A percentile compares a stretch with the other conserved stretches of the same genome.
phyloP scores from a whole-genome alignment of 306 rosid species.

The Acacia melanoxylon region DNA sequence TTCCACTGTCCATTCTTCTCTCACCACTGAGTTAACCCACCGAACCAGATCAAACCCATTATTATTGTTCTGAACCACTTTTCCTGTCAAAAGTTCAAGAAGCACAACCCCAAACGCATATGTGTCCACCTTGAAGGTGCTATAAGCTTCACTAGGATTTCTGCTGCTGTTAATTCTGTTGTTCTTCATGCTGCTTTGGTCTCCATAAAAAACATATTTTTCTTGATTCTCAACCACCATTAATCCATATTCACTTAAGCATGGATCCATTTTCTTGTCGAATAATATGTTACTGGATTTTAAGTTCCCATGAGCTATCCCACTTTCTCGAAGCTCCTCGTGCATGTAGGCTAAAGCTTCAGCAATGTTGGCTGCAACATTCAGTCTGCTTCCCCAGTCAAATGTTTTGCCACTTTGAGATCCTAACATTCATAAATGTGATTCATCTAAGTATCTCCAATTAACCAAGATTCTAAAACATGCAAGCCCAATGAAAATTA shows the following conservation, averaged over 20 bases:
- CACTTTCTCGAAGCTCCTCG: constrained; percentile 48
- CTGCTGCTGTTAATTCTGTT: constrained; percentile 17
- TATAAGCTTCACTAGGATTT: constrained; percentile 15
- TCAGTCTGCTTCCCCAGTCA: constrained; percentile 69
- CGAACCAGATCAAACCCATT: constrained; percentile 59
- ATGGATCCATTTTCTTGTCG: constrained; percentile 58
- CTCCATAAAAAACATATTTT: constrained; percentile 11
- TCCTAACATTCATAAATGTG: constrained; percentile 36
- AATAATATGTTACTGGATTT: constrained; percentile 75
- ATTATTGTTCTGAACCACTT: constrained; percentile 46
- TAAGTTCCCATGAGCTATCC: constrained; percentile 66
- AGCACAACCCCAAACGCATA: constrained; percentile 70
- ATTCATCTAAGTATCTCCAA: neutral
- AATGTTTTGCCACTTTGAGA: constrained; percentile 46
- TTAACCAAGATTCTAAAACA: neutral
- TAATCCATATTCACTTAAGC: constrained; percentile 71
- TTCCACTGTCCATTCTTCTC: constrained; percentile 72
- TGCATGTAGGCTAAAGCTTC: constrained; percentile 70
- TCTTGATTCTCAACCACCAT: constrained; percentile 51
- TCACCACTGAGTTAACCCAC: constrained; percentile 70
- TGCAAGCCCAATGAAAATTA: neutral
- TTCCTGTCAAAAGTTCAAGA: constrained; percentile 70
- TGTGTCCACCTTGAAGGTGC: constrained; percentile 54
- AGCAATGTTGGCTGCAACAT: constrained; percentile 50
- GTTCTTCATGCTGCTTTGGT: constrained; percentile 24